A percentile compares a stretch with the other conserved stretches of the same genome.
phyloP scores from a whole-genome alignment of 2,329 filamentous ascomycete species.

The Colletotrichum liriopes region DNA sequence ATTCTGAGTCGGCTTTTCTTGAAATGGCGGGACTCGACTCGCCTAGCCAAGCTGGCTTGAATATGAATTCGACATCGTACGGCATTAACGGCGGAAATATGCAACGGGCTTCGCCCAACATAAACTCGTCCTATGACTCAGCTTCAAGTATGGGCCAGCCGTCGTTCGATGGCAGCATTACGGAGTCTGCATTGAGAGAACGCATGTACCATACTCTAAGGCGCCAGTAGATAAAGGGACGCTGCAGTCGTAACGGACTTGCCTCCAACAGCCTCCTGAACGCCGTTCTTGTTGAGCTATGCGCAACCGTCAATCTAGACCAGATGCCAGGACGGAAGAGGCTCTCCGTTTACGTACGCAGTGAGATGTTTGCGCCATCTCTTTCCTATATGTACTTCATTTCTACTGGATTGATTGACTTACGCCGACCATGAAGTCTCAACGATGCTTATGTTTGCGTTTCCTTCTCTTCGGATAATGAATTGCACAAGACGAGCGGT shows the following conservation, averaged over 20 bases:
- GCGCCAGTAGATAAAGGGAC: constrained; percentile 23
- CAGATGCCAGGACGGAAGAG: neutral
- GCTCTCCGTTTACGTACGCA: neutral
- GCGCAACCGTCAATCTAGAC: neutral
- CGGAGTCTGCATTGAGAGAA: constrained; percentile 24
- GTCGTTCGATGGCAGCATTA: constrained; percentile 18
- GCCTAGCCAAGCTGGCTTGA: constrained; percentile 21
- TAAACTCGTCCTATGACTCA: constrained; percentile 21
- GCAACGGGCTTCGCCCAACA: constrained; percentile 24
- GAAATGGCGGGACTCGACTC: constrained; percentile 31
- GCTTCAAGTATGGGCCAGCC: constrained; percentile 9
- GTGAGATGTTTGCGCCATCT: too few species aligned
- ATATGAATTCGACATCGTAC: constrained; percentile 26
- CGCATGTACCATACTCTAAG: constrained; percentile 31
- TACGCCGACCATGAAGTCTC: neutral
- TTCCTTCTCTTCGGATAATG: neutral
- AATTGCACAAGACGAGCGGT: neutral
- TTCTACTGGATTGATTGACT: neutral
- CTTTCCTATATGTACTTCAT: too few species aligned
- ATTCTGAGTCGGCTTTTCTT: constrained; percentile 33
- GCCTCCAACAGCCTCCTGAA: neutral
- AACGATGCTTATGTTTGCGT: neutral
- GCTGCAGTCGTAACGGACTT: too few species aligned
- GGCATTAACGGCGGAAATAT: constrained; percentile 5
- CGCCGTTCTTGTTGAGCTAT: neutral